A percentile compares a stretch with the other conserved stretches of the same genome.
Evolutionary conservation across 345 rosid genomes (phyloP).

Genomic region (Rhizophora mangle): DNA sequence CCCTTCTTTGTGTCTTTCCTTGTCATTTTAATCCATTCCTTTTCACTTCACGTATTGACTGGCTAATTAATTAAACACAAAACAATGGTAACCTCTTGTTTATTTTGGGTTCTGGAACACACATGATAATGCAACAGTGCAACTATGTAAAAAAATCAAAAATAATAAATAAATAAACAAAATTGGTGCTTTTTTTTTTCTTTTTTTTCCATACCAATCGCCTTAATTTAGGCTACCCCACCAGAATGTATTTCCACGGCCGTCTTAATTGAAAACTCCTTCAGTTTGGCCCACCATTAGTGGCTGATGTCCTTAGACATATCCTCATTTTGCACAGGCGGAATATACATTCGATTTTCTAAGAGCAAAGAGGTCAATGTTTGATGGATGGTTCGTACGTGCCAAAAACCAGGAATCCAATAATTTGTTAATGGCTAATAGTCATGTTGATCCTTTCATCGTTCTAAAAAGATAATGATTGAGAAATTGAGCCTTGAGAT

Average conservation of each 20-base stretch:
- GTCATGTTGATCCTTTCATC: not conserved
- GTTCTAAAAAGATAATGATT: too few relatives aligned
- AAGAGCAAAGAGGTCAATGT: not conserved
- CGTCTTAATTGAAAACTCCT: not conserved
- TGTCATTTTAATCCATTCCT: not conserved
- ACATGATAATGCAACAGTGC: not conserved
- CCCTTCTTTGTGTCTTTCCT: not conserved
- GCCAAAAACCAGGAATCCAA: too few relatives aligned
- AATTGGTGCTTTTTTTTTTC: not conserved
- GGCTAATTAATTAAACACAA: too few relatives aligned
- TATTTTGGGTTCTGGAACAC: not conserved
- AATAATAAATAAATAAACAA: too few relatives aligned
- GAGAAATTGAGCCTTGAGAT: too few relatives aligned
- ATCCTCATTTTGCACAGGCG: not conserved
- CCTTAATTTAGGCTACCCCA: not conserved
- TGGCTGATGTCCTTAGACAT: not conserved
- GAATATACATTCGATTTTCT: constrained; percentile 2
- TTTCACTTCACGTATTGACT: too few relatives aligned
- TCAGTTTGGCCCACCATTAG: constrained; percentile 10
- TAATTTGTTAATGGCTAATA: not conserved
- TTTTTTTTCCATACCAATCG: not conserved
- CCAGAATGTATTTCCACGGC: not conserved
- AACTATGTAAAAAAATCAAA: too few relatives aligned
- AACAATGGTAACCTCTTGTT: not conserved
- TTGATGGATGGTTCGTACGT: not conserved